Base-by-base conservation (phyloP, 352 stramenopile species). In the Plasmopara viticola region DNA sequence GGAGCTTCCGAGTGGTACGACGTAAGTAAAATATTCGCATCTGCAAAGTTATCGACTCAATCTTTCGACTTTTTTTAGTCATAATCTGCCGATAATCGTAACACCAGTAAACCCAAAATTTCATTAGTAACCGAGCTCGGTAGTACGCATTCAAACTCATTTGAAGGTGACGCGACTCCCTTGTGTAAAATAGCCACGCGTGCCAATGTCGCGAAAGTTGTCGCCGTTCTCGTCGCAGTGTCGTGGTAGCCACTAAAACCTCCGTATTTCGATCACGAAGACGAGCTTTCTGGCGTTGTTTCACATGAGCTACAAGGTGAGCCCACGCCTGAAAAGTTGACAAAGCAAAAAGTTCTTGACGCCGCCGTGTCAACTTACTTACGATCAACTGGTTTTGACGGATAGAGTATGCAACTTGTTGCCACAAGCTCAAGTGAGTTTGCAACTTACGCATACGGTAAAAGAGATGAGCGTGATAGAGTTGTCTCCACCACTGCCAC, bases 391-490 rank as follows among this genome's bases (percentile, higher is more conserved):
- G 56, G 0, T 54, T 39, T 2, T 49, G 48, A 15, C 54, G 55
- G 9, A 53, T 47, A 1, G 46, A 53, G 10, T 56, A 30, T 2
- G 56, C 51, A 48, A 63, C 70, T 20, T 31, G 12, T 12, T 70
- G 62, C 78, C 74, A 86, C 10, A 0, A 39, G 2, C 56, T 35
- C 6, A 81, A 75, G 25, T 58, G 39, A 4, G 48, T 38, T 18
- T 83, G 62, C 2, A 75, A 41, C 4, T 42, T 48, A 6, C 73
- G 73, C 33, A 89, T 68, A 0, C 78, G 64, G 46, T 74, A 74
- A 50, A 87, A 89, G 17, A 87, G 51, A 18, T 68, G 48, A 2
- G 78, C 73, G 48, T 89, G 78, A 47, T 86, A 89, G 29, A 68
- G 44, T 34, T 74, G 69, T 5, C 78, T 64, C 75, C 78, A 89